These are phyloP conservation scores for Brasenia schreberi DNA, from an alignment of 164 flowering plant species.

Conservation along the genomic window DNA sequence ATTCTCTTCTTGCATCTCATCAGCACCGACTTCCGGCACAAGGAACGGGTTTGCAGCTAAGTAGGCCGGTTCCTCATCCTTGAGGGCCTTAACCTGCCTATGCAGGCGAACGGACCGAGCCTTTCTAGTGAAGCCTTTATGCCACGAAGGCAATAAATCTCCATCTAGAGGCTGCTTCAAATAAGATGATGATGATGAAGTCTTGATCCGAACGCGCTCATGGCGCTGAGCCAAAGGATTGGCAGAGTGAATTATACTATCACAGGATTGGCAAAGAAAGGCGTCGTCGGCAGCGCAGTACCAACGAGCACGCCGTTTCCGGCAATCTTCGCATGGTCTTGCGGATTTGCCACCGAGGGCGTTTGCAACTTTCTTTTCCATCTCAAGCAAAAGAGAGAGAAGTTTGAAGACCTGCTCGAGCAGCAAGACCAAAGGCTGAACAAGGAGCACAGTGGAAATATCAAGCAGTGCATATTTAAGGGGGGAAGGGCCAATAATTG, in stretches of 20 bases:
- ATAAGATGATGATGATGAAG: conserved; percentile 16
- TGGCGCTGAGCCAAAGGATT: conserved; percentile 70
- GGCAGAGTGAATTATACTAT: conserved; percentile 67
- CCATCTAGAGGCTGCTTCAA: neutral
- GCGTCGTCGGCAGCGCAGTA: conserved; percentile 93
- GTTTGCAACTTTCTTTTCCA: neutral
- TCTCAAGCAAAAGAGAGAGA: conserved; percentile 9
- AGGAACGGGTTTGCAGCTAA: conserved; percentile 15
- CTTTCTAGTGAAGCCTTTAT: conserved; percentile 50
- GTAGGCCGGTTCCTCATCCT: neutral
- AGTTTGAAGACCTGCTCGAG: neutral
- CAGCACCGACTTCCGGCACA: conserved; percentile 52
- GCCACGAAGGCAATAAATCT: conserved; percentile 33
- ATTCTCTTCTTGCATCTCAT: conserved; percentile 17
- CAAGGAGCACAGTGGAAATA: neutral
- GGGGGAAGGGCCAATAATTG: neutral
- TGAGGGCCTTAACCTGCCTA: conserved; percentile 10
- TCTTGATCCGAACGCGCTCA: conserved; percentile 65
- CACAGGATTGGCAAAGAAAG: conserved; percentile 76
- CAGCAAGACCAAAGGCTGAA: neutral
- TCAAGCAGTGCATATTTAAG: neutral
- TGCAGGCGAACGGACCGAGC: conserved; percentile 55
- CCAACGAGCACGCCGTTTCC: conserved; percentile 64
- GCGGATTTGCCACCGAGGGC: conserved; percentile 70
- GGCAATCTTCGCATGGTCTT: conserved; percentile 67